Base-by-base conservation (phyloP, 345 rosid species). In the Streptanthus diversifolius region DNA sequence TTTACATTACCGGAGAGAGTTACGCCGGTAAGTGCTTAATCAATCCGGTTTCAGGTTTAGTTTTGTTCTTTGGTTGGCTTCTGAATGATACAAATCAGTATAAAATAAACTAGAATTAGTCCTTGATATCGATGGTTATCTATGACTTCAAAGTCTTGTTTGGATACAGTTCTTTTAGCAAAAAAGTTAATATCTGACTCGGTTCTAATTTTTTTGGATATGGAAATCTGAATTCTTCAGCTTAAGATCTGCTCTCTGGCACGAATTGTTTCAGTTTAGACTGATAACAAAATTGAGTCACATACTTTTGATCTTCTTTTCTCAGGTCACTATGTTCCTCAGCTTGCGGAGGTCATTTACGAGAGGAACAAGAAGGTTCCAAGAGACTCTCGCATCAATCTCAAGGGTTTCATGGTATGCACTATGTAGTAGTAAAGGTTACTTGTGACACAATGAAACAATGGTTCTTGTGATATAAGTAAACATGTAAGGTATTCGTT, bases 1-100 rank as follows among this genome's bases (percentile, higher is more conserved):
- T 91, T 75, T 91, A 85, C 54, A 65, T 91, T 22, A 72, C 95
- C 1, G 95, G 97, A 55, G 95, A 91, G 75, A 89, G 95, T 82
- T 89, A 91, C 37, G 97, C 95, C 11, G 97, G 97, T 88, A 67
- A 53, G 63, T 62, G 51, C 58, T 58, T 21, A 13, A 44, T 5
- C 5, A 17, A 44, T 1, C 17, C 35, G n/a, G 21, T 55, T 32
- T 57, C 8, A 14, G 3, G 11, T 53, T 63, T 63, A 2, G 41
- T 37, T 37, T 59, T 30, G 47, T 5, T 37, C 27, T 63, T 63
- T 1, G 41, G 21, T 37, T 59, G 47, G 47, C 5, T 37, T 37
- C 30, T 21, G 30, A 29, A 29, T 29, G 2, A 25, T 25, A 25
- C 29, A 25, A 25, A 25, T 25, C 29, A 25, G 4, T 29, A 29